These are phyloP conservation scores for Solidago caesia DNA, from an alignment of 129 eudicot species.

Conservation along the genomic window DNA sequence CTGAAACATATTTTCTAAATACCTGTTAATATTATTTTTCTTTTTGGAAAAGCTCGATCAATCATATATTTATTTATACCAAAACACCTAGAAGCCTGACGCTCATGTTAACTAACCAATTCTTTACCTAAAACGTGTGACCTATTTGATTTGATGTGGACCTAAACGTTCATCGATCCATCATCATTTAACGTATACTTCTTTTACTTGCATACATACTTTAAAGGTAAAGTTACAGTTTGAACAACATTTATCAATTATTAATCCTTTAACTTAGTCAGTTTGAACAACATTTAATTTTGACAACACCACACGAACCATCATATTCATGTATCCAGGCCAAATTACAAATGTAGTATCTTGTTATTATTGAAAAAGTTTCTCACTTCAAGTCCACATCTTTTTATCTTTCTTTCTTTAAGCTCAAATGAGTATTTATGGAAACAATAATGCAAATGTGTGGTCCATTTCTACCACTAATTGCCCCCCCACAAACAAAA, in stretches of 20 bases:
- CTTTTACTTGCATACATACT: not conserved
- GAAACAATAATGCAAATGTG: slow-evolving; percentile 36
- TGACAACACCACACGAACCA: slow-evolving; percentile 20
- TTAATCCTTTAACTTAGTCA: not conserved
- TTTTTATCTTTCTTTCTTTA: not conserved
- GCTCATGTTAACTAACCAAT: not conserved
- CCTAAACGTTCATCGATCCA: not conserved
- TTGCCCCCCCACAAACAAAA: slow-evolving; percentile 20
- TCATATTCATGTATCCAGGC: slow-evolving; percentile 20
- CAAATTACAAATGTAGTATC: slow-evolving; percentile 21
- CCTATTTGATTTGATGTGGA: not conserved
- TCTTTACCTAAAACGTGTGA: not conserved
- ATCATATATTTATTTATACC: too few species aligned
- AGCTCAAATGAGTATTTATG: slow-evolving; percentile 31
- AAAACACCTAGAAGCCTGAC: too few species aligned
- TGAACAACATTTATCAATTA: not conserved
- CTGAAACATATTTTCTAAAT: too few species aligned
- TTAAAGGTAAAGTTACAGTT: slow-evolving; percentile 1
- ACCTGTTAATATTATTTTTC: too few species aligned
- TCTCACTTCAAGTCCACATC: slow-evolving; percentile 8
- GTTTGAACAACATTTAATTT: not conserved
- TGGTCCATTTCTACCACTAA: slow-evolving; percentile 38
- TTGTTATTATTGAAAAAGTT: slow-evolving; percentile 7
- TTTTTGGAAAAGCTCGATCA: too few species aligned
- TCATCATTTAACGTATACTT: not conserved